Conservation (phyloP, 108 stramenopile species). For the Cyclostephanos invisitatus region DNA sequence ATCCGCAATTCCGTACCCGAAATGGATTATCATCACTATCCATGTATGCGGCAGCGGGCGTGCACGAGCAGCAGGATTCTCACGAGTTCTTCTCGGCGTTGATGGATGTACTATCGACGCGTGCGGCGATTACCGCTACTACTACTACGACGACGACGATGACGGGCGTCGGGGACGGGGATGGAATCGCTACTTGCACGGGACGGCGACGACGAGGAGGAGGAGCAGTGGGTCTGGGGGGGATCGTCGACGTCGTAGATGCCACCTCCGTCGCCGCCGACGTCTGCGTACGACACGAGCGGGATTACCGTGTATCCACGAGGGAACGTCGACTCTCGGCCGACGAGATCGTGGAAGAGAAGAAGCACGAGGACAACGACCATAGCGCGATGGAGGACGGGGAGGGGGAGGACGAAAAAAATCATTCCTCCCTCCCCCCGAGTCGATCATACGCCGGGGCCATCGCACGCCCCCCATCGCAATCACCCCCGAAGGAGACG, state of each 20-base stretch:
- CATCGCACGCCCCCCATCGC: not conserved
- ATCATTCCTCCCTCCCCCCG: not conserved
- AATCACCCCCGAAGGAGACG: not conserved
- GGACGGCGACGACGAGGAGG: not conserved
- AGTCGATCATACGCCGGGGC: not conserved
- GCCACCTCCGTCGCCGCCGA: not conserved
- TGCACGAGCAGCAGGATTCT: slow-evolving; percentile 79
- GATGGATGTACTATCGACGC: slow-evolving; percentile 57
- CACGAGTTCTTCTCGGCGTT: slow-evolving; percentile 79
- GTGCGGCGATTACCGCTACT: no score
- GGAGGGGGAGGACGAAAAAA: not conserved
- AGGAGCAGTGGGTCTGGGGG: not conserved
- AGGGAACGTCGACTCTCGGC: not conserved
- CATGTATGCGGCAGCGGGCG: slow-evolving; percentile 4
- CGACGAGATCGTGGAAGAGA: slow-evolving; percentile 41
- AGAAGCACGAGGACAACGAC: slow-evolving; percentile 52
- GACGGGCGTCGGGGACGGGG: not conserved
- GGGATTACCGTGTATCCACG: not conserved
- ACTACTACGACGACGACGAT: no score
- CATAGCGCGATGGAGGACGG: not conserved
- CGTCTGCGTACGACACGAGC: no score
- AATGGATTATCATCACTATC: not conserved
- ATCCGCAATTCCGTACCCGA: slow-evolving; percentile 58
- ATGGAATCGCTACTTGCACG: not conserved
- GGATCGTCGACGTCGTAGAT: not conserved